A percentile compares a stretch with the other conserved stretches of the same genome.
Conservation (phyloP, 495 filamentous ascomycete species). For the Venustampulla echinocandica region DNA sequence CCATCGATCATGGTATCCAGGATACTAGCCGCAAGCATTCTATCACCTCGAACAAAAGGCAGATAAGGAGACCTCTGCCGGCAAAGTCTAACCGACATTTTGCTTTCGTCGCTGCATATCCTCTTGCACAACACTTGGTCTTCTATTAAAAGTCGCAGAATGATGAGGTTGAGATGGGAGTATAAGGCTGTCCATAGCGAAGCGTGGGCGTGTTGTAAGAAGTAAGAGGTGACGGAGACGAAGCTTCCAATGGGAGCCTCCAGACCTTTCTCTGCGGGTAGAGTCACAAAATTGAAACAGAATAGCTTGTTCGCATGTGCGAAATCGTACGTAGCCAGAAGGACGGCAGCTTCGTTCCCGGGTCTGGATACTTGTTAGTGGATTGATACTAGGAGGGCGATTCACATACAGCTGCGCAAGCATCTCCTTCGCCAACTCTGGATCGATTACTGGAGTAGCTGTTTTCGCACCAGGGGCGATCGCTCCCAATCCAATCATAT, state of each 20-base stretch:
- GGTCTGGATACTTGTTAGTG: no score
- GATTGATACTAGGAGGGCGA: no score
- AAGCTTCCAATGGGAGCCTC: conserved; percentile 74
- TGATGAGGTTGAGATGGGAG: conserved; percentile 71
- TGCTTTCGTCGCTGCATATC: conserved; percentile 74
- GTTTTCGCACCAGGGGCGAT: conserved; percentile 62
- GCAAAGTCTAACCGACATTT: conserved; percentile 70
- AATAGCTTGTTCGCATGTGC: conserved; percentile 92
- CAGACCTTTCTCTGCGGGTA: conserved; percentile 50
- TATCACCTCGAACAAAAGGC: conserved; percentile 62
- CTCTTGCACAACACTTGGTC: conserved; percentile 77
- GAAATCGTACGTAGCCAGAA: conserved; percentile 89
- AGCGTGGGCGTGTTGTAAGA: conserved; percentile 86
- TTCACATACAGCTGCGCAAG: conserved; percentile 53
- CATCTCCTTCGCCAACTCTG: conserved; percentile 68
- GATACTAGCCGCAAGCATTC: conserved; percentile 62
- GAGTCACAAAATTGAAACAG: conserved; percentile 69
- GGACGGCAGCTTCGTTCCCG: conserved; percentile 62
- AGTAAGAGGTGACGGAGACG: conserved; percentile 83
- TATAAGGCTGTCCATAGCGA: conserved; percentile 71
- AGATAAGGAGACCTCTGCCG: conserved; percentile 83
- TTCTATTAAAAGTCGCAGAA: conserved; percentile 79
- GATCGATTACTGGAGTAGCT: conserved; percentile 45
- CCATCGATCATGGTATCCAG: conserved; percentile 83
- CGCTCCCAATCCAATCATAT: conserved; percentile 74